A percentile compares a stretch with the other conserved stretches of the same genome.
These are phyloP conservation scores for Calamus simplicifolius DNA, from an alignment of 176 grass and related monocot genomes.

Conservation along the genomic window DNA sequence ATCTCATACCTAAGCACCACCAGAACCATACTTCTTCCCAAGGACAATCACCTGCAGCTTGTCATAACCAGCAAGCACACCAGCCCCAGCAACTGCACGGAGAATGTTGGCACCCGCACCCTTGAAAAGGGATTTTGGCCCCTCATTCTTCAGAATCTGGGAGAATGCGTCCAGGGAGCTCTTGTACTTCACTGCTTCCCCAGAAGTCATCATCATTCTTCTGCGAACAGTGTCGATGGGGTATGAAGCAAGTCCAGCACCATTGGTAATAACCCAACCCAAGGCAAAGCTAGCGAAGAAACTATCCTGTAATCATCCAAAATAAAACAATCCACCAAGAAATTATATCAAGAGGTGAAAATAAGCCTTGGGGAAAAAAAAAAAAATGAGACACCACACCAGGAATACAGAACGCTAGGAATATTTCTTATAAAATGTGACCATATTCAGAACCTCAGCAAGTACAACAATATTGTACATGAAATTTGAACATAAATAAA, in stretches of 20 bases:
- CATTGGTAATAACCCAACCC: constrained; percentile 19
- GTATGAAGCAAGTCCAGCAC: constrained; percentile 12
- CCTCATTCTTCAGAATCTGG: constrained; percentile 19
- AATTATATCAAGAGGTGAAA: too few species aligned
- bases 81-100: constrained; percentile 6
- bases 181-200: constrained; percentile 18
- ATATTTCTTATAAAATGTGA: too few species aligned
- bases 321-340: too few species aligned
- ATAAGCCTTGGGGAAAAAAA: too few species aligned
- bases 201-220: constrained; percentile 25
- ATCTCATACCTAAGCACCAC: constrained; percentile 4
- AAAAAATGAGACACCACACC: too few species aligned
- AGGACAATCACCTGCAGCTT: constrained; percentile 18
- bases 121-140: constrained; percentile 8
- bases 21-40: constrained; percentile 15
- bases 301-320: constrained; percentile 10
- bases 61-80: constrained; percentile 22
- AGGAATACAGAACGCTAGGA: too few species aligned
- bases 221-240: constrained; percentile 14
- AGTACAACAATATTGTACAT: too few species aligned
- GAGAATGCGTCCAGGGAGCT: constrained; percentile 13
- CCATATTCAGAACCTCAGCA: too few species aligned
- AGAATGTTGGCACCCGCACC: constrained; percentile 19
- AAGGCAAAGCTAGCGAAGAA: constrained; percentile 16
- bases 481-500: too few species aligned